Percentiles rank a stretch among this genome's conserved stretches.
phyloP scores from a whole-genome alignment of 2,329 filamentous ascomycete genomes.

The Fusarium algeriense region DNA sequence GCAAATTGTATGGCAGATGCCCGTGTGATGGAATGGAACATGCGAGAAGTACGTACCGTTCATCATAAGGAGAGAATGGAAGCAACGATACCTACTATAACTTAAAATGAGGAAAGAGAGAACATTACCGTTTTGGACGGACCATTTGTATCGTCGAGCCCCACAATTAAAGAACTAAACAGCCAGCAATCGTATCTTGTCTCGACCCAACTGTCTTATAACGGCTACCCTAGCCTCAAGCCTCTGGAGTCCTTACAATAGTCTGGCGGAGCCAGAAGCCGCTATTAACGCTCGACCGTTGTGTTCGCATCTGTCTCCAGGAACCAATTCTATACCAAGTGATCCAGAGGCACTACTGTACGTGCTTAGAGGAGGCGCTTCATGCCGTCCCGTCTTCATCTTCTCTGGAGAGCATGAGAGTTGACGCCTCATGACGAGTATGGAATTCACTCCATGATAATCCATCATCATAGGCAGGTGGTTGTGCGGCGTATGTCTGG shows the following conservation, averaged over 20 bases:
- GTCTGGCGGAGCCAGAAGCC: slow-evolving; percentile 26
- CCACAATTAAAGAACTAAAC: slow-evolving; percentile 5
- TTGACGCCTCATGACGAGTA: slow-evolving; percentile 21
- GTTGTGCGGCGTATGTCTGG: slow-evolving; percentile 12
- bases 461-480: slow-evolving; percentile 33
- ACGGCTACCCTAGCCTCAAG: slow-evolving; percentile 8
- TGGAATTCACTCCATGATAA: slow-evolving; percentile 39
- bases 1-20: background rate
- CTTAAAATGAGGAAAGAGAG: slow-evolving; percentile 5
- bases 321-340: slow-evolving; percentile 17
- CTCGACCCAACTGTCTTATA: slow-evolving; percentile 26
- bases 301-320: slow-evolving; percentile 28
- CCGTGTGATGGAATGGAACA: background rate
- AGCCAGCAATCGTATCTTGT: slow-evolving; percentile 20
- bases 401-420: slow-evolving; percentile 13
- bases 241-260: slow-evolving; percentile 18
- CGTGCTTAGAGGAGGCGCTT: slow-evolving; percentile 14
- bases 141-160: background rate
- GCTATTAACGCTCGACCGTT: slow-evolving; percentile 40
- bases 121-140: background rate
- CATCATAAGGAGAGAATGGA: slow-evolving; percentile 5
- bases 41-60: background rate
- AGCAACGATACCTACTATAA: background rate
- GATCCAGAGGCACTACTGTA: slow-evolving; percentile 12
- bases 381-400: slow-evolving; percentile 13